Percentiles rank a stretch among this genome's conserved stretches.
phyloP scores from a whole-genome alignment of 306 rosid genomes.

The Castanopsis chinensis region DNA sequence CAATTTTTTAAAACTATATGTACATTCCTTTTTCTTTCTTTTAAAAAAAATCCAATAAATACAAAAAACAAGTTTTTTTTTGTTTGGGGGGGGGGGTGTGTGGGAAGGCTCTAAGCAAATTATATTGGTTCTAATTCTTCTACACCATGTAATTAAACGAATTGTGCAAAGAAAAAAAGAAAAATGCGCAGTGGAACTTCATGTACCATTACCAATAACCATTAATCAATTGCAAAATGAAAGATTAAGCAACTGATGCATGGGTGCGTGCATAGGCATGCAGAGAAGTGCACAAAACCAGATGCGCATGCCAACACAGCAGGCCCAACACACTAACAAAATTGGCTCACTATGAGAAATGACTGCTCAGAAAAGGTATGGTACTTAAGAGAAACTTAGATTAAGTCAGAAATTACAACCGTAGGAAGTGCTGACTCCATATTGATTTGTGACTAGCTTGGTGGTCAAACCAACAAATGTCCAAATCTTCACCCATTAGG shows the following conservation, averaged over 20 bases:
- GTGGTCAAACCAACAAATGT: not conserved
- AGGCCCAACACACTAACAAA: constrained; percentile 22
- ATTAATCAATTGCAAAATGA: constrained; percentile 23
- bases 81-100: too few relatives aligned
- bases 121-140: too few relatives aligned
- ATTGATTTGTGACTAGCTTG: not conserved
- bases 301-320: constrained; percentile 51
- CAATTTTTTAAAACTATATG: too few relatives aligned
- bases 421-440: not conserved
- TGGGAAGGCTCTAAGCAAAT: too few relatives aligned
- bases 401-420: not conserved
- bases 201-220: not conserved
- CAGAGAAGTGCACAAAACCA: constrained; percentile 32
- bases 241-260: constrained; percentile 44
- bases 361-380: constrained; percentile 10
- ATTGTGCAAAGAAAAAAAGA: not conserved
- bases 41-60: too few relatives aligned
- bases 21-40: too few relatives aligned
- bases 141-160: too few relatives aligned
- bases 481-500: not conserved
- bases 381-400: not conserved
- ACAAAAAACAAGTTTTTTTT: too few relatives aligned
- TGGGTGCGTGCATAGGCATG: constrained; percentile 36
- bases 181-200: not conserved
- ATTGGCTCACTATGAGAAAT: constrained; percentile 14